phyloP scores from a whole-genome alignment of 1,284 basidiomycete genomes.

The Dichomitus squalens region DNA sequence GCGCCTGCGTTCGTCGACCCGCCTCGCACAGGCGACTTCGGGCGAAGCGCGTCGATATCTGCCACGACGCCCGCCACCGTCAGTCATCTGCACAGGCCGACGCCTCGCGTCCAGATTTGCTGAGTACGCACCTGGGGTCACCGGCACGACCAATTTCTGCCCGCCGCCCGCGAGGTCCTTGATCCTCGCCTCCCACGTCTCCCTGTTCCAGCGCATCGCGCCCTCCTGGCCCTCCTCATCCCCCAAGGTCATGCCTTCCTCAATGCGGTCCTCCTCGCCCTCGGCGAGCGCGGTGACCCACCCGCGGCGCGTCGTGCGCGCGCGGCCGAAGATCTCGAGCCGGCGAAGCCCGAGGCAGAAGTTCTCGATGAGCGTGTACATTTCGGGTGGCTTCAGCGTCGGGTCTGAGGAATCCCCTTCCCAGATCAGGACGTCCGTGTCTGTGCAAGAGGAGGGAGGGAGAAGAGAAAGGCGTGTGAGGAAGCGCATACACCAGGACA shows the following conservation, averaged over 20 bases:
- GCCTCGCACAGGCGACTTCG: constrained; percentile 77
- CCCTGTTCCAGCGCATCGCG: constrained; percentile 51
- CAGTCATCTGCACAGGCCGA: not conserved
- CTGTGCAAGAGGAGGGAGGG: constrained; percentile 34
- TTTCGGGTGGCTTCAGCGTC: constrained; percentile 88
- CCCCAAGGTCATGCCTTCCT: constrained; percentile 38
- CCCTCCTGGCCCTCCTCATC: constrained; percentile 45
- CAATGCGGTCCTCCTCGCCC: constrained; percentile 58
- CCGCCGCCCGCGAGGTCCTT: constrained; percentile 51
- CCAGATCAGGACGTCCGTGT: constrained; percentile 98
- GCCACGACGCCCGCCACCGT: not conserved
- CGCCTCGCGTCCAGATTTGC: too few species aligned
- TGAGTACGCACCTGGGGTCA: constrained; percentile 47
- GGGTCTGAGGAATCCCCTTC: constrained; percentile 82
- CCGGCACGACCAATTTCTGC: constrained; percentile 63
- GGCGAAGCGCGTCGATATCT: constrained; percentile 86
- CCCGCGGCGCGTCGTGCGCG: constrained; percentile 76
- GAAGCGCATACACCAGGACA: not conserved
- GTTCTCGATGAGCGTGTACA: constrained; percentile 95
- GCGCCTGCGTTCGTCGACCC: constrained; percentile 32
- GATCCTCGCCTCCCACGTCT: constrained; percentile 60
- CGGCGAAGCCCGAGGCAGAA: constrained; percentile 95
- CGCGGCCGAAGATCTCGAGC: constrained; percentile 87
- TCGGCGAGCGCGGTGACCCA: constrained; percentile 88
- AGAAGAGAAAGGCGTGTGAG: not conserved